Evolutionary conservation across 441 rosid genomes (phyloP).

Genomic region (Populus tomentosa): DNA sequence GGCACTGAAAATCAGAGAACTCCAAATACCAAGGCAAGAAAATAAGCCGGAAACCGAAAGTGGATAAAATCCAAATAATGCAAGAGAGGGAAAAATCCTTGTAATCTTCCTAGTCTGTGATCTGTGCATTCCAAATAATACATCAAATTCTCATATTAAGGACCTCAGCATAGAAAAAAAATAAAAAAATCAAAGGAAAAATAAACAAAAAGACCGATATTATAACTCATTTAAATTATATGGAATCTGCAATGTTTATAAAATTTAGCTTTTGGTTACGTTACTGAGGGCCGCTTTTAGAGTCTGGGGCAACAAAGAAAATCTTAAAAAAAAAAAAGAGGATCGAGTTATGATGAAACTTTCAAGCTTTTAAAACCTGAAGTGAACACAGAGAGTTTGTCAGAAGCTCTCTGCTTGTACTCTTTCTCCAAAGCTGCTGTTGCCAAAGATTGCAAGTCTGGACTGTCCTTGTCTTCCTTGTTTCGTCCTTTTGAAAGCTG

Average conservation of each 20-base stretch:
- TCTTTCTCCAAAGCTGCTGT: constrained; percentile 74
- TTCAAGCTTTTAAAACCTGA: constrained; percentile 68
- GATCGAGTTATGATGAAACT: constrained; percentile 31
- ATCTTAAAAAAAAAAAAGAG: constrained; percentile 4
- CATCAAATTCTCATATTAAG: constrained; percentile 16
- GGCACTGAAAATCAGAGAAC: too few relatives aligned
- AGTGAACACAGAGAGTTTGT: constrained; percentile 57
- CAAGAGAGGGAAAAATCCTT: constrained; percentile 1
- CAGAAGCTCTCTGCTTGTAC: constrained; percentile 75
- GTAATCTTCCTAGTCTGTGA: constrained; percentile 2
- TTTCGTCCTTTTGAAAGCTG: constrained; percentile 78
- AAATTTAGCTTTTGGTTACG: neutral
- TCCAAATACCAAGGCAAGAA: too few relatives aligned
- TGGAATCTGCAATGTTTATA: neutral
- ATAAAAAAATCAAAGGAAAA: neutral
- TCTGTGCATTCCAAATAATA: constrained; percentile 8
- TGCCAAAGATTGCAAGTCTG: constrained; percentile 72
- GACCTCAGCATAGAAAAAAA: constrained; percentile 5
- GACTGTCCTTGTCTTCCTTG: constrained; percentile 83
- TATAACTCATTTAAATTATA: neutral
- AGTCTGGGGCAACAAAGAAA: constrained; percentile 5
- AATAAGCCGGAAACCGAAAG: neutral
- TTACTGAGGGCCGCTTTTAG: neutral
- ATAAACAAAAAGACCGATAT: neutral
- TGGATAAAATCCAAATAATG: neutral